Base-by-base conservation (phyloP, 345 rosid genomes). In the Linum trigynum region DNA sequence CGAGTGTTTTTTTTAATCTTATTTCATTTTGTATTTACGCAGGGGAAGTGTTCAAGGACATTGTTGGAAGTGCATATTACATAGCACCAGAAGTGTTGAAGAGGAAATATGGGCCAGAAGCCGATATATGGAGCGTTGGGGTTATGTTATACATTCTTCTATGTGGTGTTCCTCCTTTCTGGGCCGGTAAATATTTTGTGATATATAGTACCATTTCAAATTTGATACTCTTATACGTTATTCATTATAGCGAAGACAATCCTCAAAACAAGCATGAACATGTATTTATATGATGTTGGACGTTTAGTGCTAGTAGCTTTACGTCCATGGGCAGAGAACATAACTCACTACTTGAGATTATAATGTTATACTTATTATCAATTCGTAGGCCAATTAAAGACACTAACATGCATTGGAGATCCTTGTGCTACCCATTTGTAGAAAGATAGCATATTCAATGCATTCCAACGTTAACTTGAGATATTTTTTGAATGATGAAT, bases 131-230 rank as follows among this genome's bases (percentile, higher is more conserved):
- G 61, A 57, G 61, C 61, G 23, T 57, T 57, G 61, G 61, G 3
- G 61, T 57, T 32, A 57, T 57, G 61, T 57, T 57, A 12, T 57
- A 57, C 12, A 57, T 57, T 57, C 61, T 57, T 8, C 61, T 57
- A 57, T 57, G 61, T 57, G 61, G 61, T 57, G 61, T 57, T 57
- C 61, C 61, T 57, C 61, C 61, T 57, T 57, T 57, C 38, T 57
- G 61, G 61, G 61, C 61, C 5, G 61, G 61, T 57, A 57, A 17
- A 57, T 5, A 48, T 43, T 43, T 43, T 11, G 50, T 5, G 50
- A 7, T 43, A 43, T 5, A 5, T 56, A 14, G 3, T 56, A n/a
- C 8, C 3, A n/a, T n/a, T 16, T 3, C 2, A 51, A 56, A 56
- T 10, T 56, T 15, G 7, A 11, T n/a, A 56, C 12, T 56, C 36